Conservation (phyloP, 176 grass and related monocot species). For the Secale cereale region DNA sequence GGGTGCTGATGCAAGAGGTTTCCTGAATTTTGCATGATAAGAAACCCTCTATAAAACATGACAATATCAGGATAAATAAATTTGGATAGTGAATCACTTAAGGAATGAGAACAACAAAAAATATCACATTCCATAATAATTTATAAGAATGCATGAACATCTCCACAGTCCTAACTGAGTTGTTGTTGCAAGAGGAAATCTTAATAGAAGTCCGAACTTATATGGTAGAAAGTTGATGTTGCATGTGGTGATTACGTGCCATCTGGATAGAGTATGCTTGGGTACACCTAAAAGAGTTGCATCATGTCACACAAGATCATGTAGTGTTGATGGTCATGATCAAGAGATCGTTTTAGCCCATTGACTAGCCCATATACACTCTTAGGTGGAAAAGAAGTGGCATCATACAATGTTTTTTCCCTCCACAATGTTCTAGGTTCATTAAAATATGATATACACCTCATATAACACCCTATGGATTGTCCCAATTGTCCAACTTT, state of each 20-base stretch:
- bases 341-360: background rate
- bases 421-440: background rate
- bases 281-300: too few relatives aligned
- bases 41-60: too few relatives aligned
- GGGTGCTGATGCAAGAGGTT: too few relatives aligned
- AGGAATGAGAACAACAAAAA: too few relatives aligned
- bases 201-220: background rate
- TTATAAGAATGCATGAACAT: background rate
- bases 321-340: background rate
- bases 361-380: background rate
- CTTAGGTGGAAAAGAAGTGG: background rate
- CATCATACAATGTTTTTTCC: constrained; percentile 45
- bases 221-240: background rate
- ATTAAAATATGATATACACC: constrained; percentile 28
- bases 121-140: too few relatives aligned
- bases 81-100: too few relatives aligned
- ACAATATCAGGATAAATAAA: too few relatives aligned
- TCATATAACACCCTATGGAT: constrained; percentile 14
- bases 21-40: too few relatives aligned
- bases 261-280: too few relatives aligned
- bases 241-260: too few relatives aligned
- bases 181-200: too few relatives aligned
- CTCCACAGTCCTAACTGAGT: background rate
- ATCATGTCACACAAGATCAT: too few relatives aligned
- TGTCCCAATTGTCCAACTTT: constrained; percentile 32